These are phyloP conservation scores for Beta lomatogona DNA, from an alignment of 179 eudicot species.

Conservation along the genomic window DNA sequence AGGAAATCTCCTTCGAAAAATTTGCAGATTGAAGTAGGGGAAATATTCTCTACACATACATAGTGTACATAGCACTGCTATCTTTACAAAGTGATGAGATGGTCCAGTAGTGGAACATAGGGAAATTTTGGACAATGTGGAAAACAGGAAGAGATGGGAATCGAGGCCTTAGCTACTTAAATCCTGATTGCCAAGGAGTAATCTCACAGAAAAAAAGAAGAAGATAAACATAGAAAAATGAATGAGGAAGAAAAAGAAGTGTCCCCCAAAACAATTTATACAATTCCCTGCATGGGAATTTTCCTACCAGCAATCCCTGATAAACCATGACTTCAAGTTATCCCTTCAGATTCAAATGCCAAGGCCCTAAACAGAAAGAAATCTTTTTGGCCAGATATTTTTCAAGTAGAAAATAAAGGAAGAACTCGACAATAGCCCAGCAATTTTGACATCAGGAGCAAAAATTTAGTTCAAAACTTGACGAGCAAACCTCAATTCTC, in stretches of 20 bases:
- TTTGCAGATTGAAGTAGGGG: not conserved
- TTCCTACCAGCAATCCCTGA: not conserved
- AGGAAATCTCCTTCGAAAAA: not conserved
- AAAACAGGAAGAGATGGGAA: not conserved
- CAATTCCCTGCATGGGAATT: not conserved
- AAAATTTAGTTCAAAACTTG: not conserved
- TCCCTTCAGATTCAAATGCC: not conserved
- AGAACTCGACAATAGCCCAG: not conserved
- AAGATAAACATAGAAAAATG: not conserved
- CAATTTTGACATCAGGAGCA: not conserved
- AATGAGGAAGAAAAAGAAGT: not conserved
- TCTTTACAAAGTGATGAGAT: not conserved
- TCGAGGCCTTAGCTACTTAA: not conserved
- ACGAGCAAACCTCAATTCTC: slow-evolving; percentile 69
- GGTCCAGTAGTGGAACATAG: not conserved
- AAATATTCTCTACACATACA: not conserved
- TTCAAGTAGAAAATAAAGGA: not conserved
- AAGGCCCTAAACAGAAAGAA: slow-evolving; percentile 7
- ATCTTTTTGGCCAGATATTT: not conserved
- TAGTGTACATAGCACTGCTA: no score
- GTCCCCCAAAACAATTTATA: not conserved
- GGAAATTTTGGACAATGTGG: not conserved
- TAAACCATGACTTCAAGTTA: not conserved
- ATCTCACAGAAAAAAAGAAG: not conserved
- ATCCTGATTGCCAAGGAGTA: not conserved